Conservation (phyloP, 2,329 filamentous ascomycete genomes). For the Penicillium sp. region DNA sequence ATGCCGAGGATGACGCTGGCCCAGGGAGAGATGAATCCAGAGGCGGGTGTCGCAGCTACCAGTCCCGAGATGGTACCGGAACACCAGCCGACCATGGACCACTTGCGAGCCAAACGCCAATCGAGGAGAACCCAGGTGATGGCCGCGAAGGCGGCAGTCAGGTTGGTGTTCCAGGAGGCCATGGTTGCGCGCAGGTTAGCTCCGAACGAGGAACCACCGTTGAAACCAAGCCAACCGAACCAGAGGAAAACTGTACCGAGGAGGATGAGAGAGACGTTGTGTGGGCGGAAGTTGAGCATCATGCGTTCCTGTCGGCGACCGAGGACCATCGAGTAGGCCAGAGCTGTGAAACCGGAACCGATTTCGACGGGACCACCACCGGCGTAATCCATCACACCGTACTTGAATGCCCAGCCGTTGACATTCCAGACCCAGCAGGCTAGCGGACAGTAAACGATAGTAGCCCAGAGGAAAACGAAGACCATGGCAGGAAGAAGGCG, state of each 20-base stretch:
- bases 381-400: slow-evolving; percentile 93
- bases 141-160: slow-evolving; percentile 86
- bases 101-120: slow-evolving; percentile 90
- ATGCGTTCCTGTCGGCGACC: slow-evolving; percentile 97
- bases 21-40: slow-evolving; percentile 72
- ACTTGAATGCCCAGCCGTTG: slow-evolving; percentile 88
- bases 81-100: slow-evolving; percentile 92
- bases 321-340: slow-evolving; percentile 94
- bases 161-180: slow-evolving; percentile 97
- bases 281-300: slow-evolving; percentile 99
- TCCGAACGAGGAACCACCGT: slow-evolving; percentile 91
- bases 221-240: slow-evolving; percentile 99
- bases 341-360: slow-evolving; percentile 83
- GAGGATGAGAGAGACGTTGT: slow-evolving; percentile 97
- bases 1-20: slow-evolving; percentile 60
- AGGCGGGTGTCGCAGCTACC: slow-evolving; percentile 80
- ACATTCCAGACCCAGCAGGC: slow-evolving; percentile 96
- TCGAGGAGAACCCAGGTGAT: slow-evolving; percentile 95
- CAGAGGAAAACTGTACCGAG: slow-evolving; percentile 93
- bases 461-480: slow-evolving; percentile 95
- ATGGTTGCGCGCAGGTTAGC: slow-evolving; percentile 91
- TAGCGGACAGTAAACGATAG: slow-evolving; percentile 93
- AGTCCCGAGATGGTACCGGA: slow-evolving; percentile 83
- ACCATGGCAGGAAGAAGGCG: slow-evolving; percentile 91
- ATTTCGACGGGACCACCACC: slow-evolving; percentile 98